Conservation (phyloP, 78 protist species). For the Diacronema lutheri region DNA sequence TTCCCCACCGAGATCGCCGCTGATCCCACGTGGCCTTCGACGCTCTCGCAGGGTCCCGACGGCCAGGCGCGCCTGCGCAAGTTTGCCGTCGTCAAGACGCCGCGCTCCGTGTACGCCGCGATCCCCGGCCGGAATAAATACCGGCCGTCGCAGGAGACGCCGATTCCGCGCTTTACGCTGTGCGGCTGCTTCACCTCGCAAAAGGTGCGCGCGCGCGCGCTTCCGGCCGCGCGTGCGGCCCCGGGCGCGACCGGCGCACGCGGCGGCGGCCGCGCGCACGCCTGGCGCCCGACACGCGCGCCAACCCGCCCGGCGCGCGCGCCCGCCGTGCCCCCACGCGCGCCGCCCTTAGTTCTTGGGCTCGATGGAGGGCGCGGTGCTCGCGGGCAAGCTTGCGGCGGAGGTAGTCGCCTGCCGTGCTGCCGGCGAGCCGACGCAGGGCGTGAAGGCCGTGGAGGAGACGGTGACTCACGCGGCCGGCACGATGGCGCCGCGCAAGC, state of each 20-base stretch:
- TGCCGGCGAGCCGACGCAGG: not conserved
- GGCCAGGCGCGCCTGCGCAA: conserved; percentile 4
- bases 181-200: conserved; percentile 38
- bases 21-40: not conserved
- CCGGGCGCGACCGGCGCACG: too few relatives aligned
- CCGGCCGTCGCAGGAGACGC: conserved; percentile 28
- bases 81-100: conserved; percentile 18
- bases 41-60: not conserved
- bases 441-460: not conserved
- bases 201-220: too few relatives aligned
- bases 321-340: too few relatives aligned
- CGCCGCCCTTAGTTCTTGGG: conserved; percentile 29
- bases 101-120: conserved; percentile 41
- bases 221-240: not conserved
- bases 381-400: conserved; percentile 29
- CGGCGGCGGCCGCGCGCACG: too few relatives aligned
- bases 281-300: too few relatives aligned
- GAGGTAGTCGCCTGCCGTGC: conserved; percentile 10
- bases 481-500: too few relatives aligned
- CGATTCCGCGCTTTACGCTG: conserved; percentile 18
- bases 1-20: conserved; percentile 39
- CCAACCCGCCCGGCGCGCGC: too few relatives aligned
- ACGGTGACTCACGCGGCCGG: too few relatives aligned
- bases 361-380: conserved; percentile 45
- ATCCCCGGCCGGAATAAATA: conserved; percentile 39